Conservation (phyloP, 2,329 filamentous ascomycete genomes). For the Ascochyta rabiei region DNA sequence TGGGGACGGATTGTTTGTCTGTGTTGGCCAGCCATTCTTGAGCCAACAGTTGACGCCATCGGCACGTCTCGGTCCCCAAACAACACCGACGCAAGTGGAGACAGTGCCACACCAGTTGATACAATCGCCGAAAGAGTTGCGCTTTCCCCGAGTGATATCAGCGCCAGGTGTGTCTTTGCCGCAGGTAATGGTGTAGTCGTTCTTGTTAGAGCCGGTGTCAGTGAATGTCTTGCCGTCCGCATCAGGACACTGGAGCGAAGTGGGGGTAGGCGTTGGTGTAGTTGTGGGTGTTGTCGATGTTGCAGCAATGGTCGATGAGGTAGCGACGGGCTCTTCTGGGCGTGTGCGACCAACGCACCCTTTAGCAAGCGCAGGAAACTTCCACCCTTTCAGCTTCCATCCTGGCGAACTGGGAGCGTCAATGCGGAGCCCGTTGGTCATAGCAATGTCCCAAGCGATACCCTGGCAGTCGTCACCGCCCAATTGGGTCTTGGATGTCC, state of each 20-base stretch:
- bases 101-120: conserved; percentile 14
- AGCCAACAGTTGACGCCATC: conserved; percentile 6
- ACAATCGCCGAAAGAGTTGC: conserved; percentile 1
- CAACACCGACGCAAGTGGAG: conserved; percentile 1
- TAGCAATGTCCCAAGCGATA: conserved; percentile 12
- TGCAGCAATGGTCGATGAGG: neutral
- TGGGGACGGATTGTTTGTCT: neutral
- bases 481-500: conserved; percentile 9
- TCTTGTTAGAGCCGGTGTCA: conserved; percentile 1
- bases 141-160: conserved; percentile 4
- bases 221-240: conserved; percentile 5
- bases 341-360: conserved; percentile 11
- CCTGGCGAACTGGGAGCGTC: conserved; percentile 6
- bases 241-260: neutral
- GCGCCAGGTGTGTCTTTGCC: conserved; percentile 1
- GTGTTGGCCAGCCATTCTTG: conserved; percentile 4
- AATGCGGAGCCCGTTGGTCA: conserved; percentile 13
- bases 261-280: neutral
- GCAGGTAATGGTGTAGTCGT: conserved; percentile 7
- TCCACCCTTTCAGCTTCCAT: conserved; percentile 6
- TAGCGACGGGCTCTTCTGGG: neutral
- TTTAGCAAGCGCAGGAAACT: conserved; percentile 7
- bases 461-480: conserved; percentile 10
- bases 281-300: neutral
- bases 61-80: neutral